Evolutionary conservation across 2,329 filamentous ascomycete genomes (phyloP).

Genomic region (Orbilia ellipsospora): DNA sequence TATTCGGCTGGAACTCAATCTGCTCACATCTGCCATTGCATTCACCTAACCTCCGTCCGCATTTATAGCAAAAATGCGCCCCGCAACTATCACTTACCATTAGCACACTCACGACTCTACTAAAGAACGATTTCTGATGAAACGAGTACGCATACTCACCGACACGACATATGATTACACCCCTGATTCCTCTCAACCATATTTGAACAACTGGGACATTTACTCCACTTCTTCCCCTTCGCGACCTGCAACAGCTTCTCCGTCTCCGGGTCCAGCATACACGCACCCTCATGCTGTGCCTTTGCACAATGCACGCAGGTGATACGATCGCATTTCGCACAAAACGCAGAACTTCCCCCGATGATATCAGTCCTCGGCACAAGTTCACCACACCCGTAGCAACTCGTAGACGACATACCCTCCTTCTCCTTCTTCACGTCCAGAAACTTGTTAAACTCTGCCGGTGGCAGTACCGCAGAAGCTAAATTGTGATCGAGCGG

Average conservation of each 20-base stretch:
- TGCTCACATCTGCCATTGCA: conserved; percentile 36
- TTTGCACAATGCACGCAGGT: conserved; percentile 54
- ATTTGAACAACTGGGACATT: conserved; percentile 49
- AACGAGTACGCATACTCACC: conserved; percentile 15
- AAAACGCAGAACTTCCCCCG: conserved; percentile 34
- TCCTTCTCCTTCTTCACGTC: conserved; percentile 44
- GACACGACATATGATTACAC: conserved; percentile 50
- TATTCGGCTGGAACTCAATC: conserved; percentile 40
- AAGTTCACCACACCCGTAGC: conserved; percentile 21
- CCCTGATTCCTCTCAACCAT: conserved; percentile 53
- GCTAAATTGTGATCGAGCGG: conserved; percentile 31
- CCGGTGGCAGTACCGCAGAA: conserved; percentile 11
- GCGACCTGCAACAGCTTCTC: conserved; percentile 48
- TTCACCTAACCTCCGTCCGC: conserved; percentile 28
- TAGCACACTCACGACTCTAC: neutral
- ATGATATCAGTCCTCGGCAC: conserved; percentile 31
- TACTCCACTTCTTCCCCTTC: conserved; percentile 52
- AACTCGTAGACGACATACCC: conserved; percentile 36
- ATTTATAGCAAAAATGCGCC: conserved; percentile 48
- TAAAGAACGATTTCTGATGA: too few relatives aligned
- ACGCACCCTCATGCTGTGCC: conserved; percentile 47
- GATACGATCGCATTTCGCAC: conserved; percentile 27
- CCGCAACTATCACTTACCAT: conserved; percentile 26
- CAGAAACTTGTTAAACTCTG: conserved; percentile 33
- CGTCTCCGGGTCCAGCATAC: conserved; percentile 47